A percentile compares a stretch with the other conserved stretches of the same genome.
Evolutionary conservation across 2,329 filamentous ascomycete species (phyloP).

Genomic region (Thielaviopsis punctulata): DNA sequence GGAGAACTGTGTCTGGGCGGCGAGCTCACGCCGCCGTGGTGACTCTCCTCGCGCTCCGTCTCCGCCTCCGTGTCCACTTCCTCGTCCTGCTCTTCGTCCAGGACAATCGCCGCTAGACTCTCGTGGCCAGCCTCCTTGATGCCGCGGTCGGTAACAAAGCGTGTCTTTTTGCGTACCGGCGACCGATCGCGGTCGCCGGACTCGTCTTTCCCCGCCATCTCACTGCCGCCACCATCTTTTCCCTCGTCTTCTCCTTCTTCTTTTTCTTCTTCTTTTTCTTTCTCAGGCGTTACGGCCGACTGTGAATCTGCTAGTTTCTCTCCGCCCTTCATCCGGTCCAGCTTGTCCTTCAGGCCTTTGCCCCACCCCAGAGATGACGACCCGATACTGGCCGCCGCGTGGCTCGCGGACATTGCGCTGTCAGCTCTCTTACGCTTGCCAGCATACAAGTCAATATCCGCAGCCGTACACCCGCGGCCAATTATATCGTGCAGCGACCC

Average conservation of each 20-base stretch:
- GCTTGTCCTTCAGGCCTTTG: constrained; percentile 33
- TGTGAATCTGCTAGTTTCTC: constrained; percentile 25
- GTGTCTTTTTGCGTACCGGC: constrained; percentile 53
- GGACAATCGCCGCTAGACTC: constrained; percentile 33
- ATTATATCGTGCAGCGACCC: constrained; percentile 25
- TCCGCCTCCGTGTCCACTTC: background rate
- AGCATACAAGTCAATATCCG: constrained; percentile 38
- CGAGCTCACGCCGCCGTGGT: constrained; percentile 14
- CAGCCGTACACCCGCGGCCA: constrained; percentile 21
- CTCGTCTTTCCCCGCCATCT: background rate
- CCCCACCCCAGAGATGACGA: constrained; percentile 35
- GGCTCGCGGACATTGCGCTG: constrained; percentile 24
- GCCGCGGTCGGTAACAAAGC: constrained; percentile 63
- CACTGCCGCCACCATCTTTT: background rate
- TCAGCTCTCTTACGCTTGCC: constrained; percentile 44
- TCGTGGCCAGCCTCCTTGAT: constrained; percentile 63
- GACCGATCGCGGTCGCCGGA: constrained; percentile 17
- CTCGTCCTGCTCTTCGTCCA: background rate
- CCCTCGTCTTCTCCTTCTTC: background rate
- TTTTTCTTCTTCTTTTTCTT: background rate
- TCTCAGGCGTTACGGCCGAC: background rate
- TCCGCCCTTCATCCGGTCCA: constrained; percentile 44
- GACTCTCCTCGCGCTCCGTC: background rate
- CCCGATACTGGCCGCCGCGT: constrained; percentile 16
- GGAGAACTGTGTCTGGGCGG: no score